A percentile compares a stretch with the other conserved stretches of the same genome.
Evolutionary conservation across 306 rosid genomes (phyloP).

Genomic region (Quercus aquifolioides): DNA sequence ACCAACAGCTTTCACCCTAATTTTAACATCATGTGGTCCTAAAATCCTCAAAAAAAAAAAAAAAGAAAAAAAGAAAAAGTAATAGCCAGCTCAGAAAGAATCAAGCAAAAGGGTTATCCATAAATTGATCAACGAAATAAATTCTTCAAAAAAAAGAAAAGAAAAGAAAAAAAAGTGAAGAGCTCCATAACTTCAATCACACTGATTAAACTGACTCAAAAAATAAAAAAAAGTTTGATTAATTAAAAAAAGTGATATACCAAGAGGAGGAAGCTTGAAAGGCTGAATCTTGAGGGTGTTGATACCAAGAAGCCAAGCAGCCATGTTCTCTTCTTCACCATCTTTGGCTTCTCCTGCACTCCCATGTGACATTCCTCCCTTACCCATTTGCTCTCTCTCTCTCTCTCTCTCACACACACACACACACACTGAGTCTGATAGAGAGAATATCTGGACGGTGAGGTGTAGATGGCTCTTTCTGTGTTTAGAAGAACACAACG

Average conservation of each 20-base stretch:
- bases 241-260: constrained; percentile 29
- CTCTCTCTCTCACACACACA: not conserved
- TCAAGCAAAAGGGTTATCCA: not conserved
- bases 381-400: constrained; percentile 54
- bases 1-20: constrained; percentile 90
- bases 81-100: constrained; percentile 6
- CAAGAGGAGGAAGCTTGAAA: constrained; percentile 75
- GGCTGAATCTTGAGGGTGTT: constrained; percentile 85
- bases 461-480: not conserved
- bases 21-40: constrained; percentile 80
- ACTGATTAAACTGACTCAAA: not conserved
- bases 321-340: constrained; percentile 70
- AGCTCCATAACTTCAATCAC: not conserved
- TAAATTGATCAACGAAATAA: not conserved
- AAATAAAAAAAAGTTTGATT: not conserved
- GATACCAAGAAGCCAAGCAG: constrained; percentile 79
- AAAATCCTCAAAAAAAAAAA: constrained; percentile 1
- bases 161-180: not conserved
- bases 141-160: not conserved
- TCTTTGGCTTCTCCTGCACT: constrained; percentile 37
- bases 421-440: not conserved
- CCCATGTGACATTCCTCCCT: constrained; percentile 61
- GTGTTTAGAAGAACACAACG: not conserved
- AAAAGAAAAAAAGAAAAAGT: not conserved
- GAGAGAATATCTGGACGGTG: not conserved